phyloP scores from a whole-genome alignment of 257 asterid species.

The Solanum acaule region DNA sequence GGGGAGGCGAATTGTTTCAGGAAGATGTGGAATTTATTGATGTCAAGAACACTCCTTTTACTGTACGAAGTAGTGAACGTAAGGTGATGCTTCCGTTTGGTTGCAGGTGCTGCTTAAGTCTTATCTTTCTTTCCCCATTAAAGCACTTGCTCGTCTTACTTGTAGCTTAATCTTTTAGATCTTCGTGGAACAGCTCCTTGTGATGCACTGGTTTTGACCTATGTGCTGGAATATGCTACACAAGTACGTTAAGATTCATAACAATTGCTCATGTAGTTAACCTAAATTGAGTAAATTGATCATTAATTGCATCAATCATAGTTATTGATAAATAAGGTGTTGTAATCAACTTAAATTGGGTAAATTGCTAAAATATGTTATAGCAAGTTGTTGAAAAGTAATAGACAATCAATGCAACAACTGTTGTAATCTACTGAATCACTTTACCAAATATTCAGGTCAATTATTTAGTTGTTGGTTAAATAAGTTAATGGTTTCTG shows the following conservation, averaged over 20 bases:
- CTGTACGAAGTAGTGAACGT: constrained; percentile 78
- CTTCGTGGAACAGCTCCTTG: not conserved
- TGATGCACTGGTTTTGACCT: not conserved
- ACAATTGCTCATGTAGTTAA: not conserved
- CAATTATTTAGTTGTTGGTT: not conserved
- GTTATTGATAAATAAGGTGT: not conserved
- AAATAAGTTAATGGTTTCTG: too few relatives aligned
- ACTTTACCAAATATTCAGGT: too few relatives aligned
- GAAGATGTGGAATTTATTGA: constrained; percentile 89
- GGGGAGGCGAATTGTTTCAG: constrained; percentile 92
- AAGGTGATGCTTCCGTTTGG: constrained; percentile 45
- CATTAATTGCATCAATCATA: not conserved
- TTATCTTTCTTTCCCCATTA: not conserved
- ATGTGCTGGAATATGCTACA: not conserved
- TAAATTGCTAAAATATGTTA: too few relatives aligned
- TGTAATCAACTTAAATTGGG: not conserved
- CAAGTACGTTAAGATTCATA: not conserved
- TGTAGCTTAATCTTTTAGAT: not conserved
- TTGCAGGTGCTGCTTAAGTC: not conserved
- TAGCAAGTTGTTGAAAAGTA: too few relatives aligned
- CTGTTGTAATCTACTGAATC: too few relatives aligned
- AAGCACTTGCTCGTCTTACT: not conserved
- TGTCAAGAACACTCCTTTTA: constrained; percentile 66
- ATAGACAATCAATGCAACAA: too few relatives aligned
- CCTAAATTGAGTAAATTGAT: not conserved